Evolutionary conservation across 1,284 basidiomycete species (phyloP), one percentile per base, ranked within the genome.

Genomic region (Inonotus obliquus): DNA sequence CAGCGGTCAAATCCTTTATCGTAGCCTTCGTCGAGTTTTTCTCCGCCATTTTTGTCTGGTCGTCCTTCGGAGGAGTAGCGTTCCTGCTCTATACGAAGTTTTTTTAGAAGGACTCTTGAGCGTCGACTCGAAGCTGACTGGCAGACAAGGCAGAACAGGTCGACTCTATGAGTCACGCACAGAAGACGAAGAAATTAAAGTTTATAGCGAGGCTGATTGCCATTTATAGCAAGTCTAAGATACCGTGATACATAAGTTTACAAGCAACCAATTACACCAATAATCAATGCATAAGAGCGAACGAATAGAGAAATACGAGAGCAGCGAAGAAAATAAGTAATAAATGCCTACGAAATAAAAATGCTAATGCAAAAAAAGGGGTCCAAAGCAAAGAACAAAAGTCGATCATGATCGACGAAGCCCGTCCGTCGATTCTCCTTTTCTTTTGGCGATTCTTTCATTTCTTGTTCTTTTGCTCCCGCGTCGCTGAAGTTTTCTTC

Each of bases 1-100:
- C 79, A 9, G 75, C 78, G 25, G 76, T 67, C 60, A 81, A 66
- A 67, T 81, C 79, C 68, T 79, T 79, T 13, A 68, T 62, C 11
- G 71, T 70, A 27, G 70, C 68, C 45, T 19, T 35, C n/a, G 58
- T 51, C 23, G 57, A 58, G 38, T 63, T 63, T 47, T 59, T 59
- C 51, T 63, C 62, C 7, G 58, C 35, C 62, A 63, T 63, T 10
- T 23, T 57, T 9, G 13, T 9, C n/a, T n/a, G n/a, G n/a, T 57
- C 4, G 14, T 27, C n/a, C 17, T 13, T 27, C 32, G 47, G 35
- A 21, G n/a, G n/a, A n/a, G n/a, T n/a, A n/a, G n/a, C n/a, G n/a
- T n/a, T n/a, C n/a, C n/a, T n/a, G n/a, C n/a, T n/a, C n/a, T n/a
- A n/a, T n/a, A n/a, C n/a, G n/a, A n/a, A n/a, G n/a, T n/a, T n/a